Conservation (phyloP, 352 stramenopile species). For the Pythium vanterpoolii region DNA sequence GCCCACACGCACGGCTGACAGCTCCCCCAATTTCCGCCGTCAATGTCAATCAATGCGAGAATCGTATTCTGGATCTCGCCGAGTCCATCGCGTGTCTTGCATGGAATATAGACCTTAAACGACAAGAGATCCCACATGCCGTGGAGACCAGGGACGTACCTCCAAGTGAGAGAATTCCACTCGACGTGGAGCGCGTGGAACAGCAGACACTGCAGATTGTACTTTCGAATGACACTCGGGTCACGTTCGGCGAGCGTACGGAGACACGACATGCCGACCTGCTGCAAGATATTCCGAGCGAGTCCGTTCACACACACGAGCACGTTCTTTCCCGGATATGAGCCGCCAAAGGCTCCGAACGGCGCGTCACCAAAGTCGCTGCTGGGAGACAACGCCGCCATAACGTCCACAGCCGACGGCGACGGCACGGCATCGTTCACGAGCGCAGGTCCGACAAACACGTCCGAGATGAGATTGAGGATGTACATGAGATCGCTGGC, state of each 20-base stretch:
- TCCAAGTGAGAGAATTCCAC: constrained; percentile 56
- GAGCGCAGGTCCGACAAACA: constrained; percentile 11
- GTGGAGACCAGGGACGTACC: constrained; percentile 57
- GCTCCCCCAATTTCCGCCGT: constrained; percentile 39
- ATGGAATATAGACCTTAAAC: constrained; percentile 31
- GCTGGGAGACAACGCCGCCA: constrained; percentile 12
- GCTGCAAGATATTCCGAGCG: constrained; percentile 63
- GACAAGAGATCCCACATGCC: constrained; percentile 68
- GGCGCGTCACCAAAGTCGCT: constrained; percentile 14
- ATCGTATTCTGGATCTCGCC: constrained; percentile 54
- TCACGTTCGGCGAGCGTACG: constrained; percentile 78
- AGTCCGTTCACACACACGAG: constrained; percentile 52
- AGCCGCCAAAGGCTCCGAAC: constrained; percentile 20
- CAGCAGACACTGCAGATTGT: constrained; percentile 64
- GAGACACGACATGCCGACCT: constrained; percentile 69
- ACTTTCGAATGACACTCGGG: constrained; percentile 50
- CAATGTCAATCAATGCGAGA: constrained; percentile 64
- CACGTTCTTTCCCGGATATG: constrained; percentile 31
- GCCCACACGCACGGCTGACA: constrained; percentile 68
- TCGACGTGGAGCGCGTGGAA: constrained; percentile 79
- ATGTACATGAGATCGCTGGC: constrained; percentile 54
- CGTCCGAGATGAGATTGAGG: constrained; percentile 53
- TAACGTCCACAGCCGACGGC: constrained; percentile 6
- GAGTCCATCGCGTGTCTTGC: constrained; percentile 33
- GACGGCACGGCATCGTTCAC: constrained; percentile 2